Conservation (phyloP, 495 filamentous ascomycete genomes). For the Penicillium verhagenii region DNA sequence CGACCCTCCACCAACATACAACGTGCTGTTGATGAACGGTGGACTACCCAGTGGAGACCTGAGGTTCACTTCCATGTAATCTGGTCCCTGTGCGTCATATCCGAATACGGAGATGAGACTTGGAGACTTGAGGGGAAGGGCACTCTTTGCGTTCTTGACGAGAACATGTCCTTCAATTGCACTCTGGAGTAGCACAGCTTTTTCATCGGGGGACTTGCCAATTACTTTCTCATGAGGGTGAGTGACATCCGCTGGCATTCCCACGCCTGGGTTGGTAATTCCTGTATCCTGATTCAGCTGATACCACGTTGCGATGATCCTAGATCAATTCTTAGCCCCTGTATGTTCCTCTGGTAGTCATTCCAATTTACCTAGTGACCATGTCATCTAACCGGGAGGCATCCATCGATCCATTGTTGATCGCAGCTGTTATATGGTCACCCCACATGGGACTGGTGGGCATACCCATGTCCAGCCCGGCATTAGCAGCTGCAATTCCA, state of each 20-base stretch:
- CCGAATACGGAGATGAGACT: constrained; percentile 65
- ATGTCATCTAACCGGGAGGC: constrained; percentile 54
- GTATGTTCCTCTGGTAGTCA: no score
- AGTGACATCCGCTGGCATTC: constrained; percentile 61
- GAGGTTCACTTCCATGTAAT: constrained; percentile 54
- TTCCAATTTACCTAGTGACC: no score
- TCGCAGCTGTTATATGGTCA: constrained; percentile 45
- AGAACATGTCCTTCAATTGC: constrained; percentile 66
- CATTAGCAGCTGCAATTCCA: constrained; percentile 50
- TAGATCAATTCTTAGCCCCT: no score
- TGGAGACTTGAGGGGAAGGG: constrained; percentile 61
- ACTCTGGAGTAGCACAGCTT: constrained; percentile 48
- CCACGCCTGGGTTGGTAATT: constrained; percentile 54
- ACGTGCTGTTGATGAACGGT: constrained; percentile 45
- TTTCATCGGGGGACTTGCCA: constrained; percentile 52
- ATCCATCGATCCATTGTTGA: constrained; percentile 48
- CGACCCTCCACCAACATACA: constrained; percentile 64
- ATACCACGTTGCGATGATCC: constrained; percentile 86
- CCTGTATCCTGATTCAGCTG: constrained; percentile 71
- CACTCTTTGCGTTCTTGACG: constrained; percentile 65
- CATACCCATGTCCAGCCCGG: constrained; percentile 62
- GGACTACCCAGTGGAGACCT: neutral
- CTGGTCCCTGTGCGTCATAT: constrained; percentile 61
- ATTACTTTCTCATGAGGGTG: constrained; percentile 64
- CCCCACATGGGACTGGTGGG: constrained; percentile 45